Base-by-base conservation (phyloP, 1,284 basidiomycete genomes). In the Moesziomyces aphidis region DNA sequence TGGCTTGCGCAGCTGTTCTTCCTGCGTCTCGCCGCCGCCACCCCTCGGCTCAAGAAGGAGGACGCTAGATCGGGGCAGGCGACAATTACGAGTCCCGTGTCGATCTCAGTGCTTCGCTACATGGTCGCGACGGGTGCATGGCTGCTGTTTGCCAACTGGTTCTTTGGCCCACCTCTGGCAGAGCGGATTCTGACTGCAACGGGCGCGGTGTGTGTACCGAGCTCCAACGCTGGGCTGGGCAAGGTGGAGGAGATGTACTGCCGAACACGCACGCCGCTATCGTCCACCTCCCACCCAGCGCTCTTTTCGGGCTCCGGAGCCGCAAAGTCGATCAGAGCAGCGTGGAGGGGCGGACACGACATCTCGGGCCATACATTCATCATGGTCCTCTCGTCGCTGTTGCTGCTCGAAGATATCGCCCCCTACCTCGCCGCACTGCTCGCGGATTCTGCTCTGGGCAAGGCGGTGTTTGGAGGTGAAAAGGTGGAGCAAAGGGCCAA, bases 341-440 rank as follows among this genome's bases (percentile, higher is more conserved):
- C 78, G 23, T 85, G 93, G 76, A 89, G 89, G 80, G 90, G 89
- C 66, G 95, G 95, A 0, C 94, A 97, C 84, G 96, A 99, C 81
- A 90, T 98, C 15, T 95, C 93, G 0, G 95, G 95, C 2, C 96
- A 99, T 83, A 89, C 94, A 26, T 98, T 97, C 87, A 89, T 99
- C 69, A 89, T 98, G 75, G 92, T 92, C 1, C 89, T 97, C 86
- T 89, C 91, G n/a, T 87, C 89, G 9, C 87, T 97, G 21, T 91
- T 97, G 82, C 88, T 97, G 44, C 88, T 90, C 2, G 90, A 94
- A 79, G 92, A 95, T 83, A 84, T 96, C 19, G 84, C 85, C 1
- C 86, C 86, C 1, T 86, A 83, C 23, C 36, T 85, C 79, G 15
- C 46, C 0, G 52, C 44, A n/a, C 22, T 63, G 3, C 26, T 69